Base-by-base conservation (phyloP, 2,329 filamentous ascomycete species). In the Clonostachys rosea region DNA sequence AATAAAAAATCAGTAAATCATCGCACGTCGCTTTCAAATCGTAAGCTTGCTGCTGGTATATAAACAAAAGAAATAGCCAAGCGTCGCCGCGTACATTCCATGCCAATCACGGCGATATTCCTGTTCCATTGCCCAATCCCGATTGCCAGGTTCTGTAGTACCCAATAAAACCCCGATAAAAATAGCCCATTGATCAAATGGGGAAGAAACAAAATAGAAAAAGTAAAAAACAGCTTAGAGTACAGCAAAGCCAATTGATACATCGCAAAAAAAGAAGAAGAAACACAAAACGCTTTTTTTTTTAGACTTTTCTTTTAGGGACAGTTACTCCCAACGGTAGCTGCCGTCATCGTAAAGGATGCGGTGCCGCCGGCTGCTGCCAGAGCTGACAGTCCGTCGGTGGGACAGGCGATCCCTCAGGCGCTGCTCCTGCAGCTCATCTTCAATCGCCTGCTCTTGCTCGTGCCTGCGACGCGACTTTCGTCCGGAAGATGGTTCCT, bases 351-450 rank as follows among this genome's bases (percentile, higher is more conserved):
- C 66, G 53, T 69, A 70, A 33, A 58, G 48, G 3, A 68, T 61
- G 34, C 63, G 59, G 40, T 61, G 59, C 33, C 69, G 61, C 20
- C 65, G 59, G 50, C 60, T 63, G 44, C 62, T 62, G 24, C 66
- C 56, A 16, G 63, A 64, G 11, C 70, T 61, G 3, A 65, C 65
- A 4, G 66, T 60, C 2, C 65, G 60, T 16, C 67, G 64, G 5
- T 66, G 68, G 51, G 63, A 61, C 61, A 71, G 66, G 17, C 70
- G 64, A 56, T 74, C 67, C 48, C 52, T 62, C 3, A 74, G 59
- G 35, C 70, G 65, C 43, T 61, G 59, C 12, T 55, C 60, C 58
- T 68, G 65, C 3, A 64, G 69, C 49, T 71, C 69, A 16, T 66
- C 63, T 44, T 69, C 64, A 41, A 59, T 57, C 45, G 53, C 52